A percentile compares a stretch with the other conserved stretches of the same genome.
Conservation (phyloP, 306 rosid species). For the Fagus sylvatica region DNA sequence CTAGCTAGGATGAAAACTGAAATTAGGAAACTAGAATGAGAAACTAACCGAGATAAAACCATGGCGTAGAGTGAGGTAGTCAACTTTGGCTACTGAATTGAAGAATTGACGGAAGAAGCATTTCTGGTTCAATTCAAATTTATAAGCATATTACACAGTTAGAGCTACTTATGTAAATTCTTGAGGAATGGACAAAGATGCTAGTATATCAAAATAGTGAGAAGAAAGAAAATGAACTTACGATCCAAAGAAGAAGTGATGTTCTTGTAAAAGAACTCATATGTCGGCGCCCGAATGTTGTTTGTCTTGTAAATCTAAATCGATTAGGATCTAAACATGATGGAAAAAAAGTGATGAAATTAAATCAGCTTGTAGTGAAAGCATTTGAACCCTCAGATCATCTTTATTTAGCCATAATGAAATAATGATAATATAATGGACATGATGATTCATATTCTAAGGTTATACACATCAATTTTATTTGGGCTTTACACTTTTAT, state of each 20-base stretch:
- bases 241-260: constrained; percentile 46
- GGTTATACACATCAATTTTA: no score
- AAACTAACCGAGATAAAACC: constrained; percentile 54
- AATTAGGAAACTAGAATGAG: not conserved
- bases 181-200: not conserved
- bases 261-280: constrained; percentile 35
- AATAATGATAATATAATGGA: no score
- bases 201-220: not conserved
- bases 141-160: no score
- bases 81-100: constrained; percentile 56
- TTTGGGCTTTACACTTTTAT: no score
- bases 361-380: not conserved
- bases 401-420: no score
- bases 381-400: no score
- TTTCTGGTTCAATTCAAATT: constrained; percentile 33
- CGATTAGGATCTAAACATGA: constrained; percentile 51
- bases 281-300: constrained; percentile 61
- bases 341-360: not conserved
- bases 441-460: no score
- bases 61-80: constrained; percentile 61
- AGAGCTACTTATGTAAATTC: not conserved
- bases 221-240: constrained; percentile 25
- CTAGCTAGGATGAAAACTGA: no score
- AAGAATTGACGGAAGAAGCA: constrained; percentile 69
- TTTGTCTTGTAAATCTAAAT: constrained; percentile 55